Base-by-base conservation (phyloP, 495 filamentous ascomycete genomes). In the Podospora australis region DNA sequence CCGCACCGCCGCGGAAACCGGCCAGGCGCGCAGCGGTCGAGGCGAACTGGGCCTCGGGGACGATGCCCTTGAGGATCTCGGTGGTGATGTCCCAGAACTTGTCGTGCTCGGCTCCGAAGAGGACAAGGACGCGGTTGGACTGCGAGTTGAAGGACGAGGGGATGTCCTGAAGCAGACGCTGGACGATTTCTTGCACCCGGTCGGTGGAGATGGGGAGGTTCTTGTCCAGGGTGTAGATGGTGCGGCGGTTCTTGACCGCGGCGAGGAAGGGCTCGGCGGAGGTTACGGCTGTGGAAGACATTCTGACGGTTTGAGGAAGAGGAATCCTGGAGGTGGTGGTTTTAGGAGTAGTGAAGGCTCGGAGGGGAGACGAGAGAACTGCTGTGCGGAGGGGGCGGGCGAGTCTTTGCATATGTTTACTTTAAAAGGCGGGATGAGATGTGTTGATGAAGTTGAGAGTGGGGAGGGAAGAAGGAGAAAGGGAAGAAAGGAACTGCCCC, bases 61-160 rank as follows among this genome's bases (percentile, higher is more conserved):
- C 75, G 14, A 78, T 72, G 20, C 67, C 58, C 66, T 78, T 81
- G 28, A 86, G 70, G 47, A 71, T 63, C 17, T 74, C 71, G 28
- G 50, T 55, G 25, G 74, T 70, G 48, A 82, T 65, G 48, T 78
- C 74, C 82, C 82, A 86, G 50, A 84, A 70, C 67, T 78, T 79
- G 46, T 81, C 73, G 63, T 84, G 81, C 58, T 82, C 79, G 47
- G 66, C 73, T 45, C 77, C 76, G 57, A 83, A 68, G 52, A 84
- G 73, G 21, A 83, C 73, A 11, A 86, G 67, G 29, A 75, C 62
- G 44, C 82, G 79, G 57, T 79, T 74, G 57, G 68, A 71, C 68
- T 86, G 82, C 36, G 74, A 77, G 75, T 86, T 86, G 79, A 83
- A 86, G 58, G 71, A 74, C 29, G 64, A 71, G 14, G 81, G 82